Conservation (phyloP, 2,329 filamentous ascomycete species). For the Kalaharituber pfeilii region DNA sequence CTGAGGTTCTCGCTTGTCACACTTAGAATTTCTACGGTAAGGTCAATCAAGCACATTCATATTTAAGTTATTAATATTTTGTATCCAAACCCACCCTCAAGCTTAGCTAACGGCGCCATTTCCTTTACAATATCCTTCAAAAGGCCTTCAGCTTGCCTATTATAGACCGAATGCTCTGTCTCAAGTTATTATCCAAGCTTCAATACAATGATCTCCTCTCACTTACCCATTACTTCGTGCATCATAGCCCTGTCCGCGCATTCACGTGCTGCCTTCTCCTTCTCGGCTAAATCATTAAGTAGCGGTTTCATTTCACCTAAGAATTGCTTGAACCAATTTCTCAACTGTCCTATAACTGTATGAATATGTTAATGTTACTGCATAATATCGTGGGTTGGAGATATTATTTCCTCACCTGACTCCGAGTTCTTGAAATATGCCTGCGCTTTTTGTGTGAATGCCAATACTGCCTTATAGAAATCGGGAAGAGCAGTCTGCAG, state of each 20-base stretch:
- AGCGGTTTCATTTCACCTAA: neutral
- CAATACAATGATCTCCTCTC: neutral
- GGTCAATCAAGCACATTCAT: no score
- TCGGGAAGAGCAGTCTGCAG: neutral
- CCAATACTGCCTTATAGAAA: neutral
- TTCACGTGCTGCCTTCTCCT: neutral
- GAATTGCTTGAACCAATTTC: neutral
- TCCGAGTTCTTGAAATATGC: neutral
- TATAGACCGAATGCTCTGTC: neutral
- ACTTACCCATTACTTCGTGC: neutral
- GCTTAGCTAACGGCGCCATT: neutral
- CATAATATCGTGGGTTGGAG: no score
- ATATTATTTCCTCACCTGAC: neutral
- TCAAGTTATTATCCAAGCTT: neutral
- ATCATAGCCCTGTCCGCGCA: neutral
- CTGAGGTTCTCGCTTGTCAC: no score
- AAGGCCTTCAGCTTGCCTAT: neutral
- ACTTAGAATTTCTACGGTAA: no score
- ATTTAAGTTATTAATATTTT: no score
- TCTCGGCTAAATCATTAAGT: neutral
- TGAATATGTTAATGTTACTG: neutral
- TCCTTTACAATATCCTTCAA: neutral
- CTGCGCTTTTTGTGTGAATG: neutral
- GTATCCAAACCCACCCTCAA: neutral
- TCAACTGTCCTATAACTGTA: neutral